A percentile compares a stretch with the other conserved stretches of the same genome.
phyloP scores from a whole-genome alignment of 73 alveolate species.

The Blepharisma japonicum region DNA sequence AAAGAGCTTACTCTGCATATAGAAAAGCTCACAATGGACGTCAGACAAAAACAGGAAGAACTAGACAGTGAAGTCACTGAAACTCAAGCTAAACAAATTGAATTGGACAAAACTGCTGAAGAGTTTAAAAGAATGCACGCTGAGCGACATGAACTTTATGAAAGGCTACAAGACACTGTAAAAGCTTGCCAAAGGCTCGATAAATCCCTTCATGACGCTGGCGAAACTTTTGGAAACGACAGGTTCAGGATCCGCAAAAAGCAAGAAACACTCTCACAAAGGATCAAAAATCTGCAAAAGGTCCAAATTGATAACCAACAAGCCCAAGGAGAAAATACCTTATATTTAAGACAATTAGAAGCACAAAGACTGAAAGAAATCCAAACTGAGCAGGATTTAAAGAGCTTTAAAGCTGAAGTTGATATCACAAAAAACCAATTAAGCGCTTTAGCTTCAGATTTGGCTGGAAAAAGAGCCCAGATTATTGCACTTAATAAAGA shows the following conservation, averaged over 20 bases:
- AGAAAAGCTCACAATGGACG: slow-evolving; percentile 50
- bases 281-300: not conserved
- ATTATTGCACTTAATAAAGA: slow-evolving; percentile 52
- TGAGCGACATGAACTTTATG: slow-evolving; percentile 93
- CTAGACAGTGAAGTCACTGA: slow-evolving; percentile 94
- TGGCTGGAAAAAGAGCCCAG: slow-evolving; percentile 50
- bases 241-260: not conserved
- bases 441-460: slow-evolving; percentile 76
- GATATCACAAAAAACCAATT: slow-evolving; percentile 78
- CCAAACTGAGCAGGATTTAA: slow-evolving; percentile 40
- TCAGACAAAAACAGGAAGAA: slow-evolving; percentile 35
- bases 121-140: slow-evolving; percentile 94
- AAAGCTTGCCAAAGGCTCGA: slow-evolving; percentile 69
- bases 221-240: slow-evolving; percentile 71
- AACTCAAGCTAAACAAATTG: slow-evolving; percentile 98
- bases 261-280: slow-evolving; percentile 16
- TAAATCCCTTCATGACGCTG: slow-evolving; percentile 70
- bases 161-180: slow-evolving; percentile 79
- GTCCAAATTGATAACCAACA: not conserved
- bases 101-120: slow-evolving; percentile 98
- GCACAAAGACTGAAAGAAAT: slow-evolving; percentile 54
- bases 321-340: not conserved
- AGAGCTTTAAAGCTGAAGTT: slow-evolving; percentile 68
- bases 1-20: slow-evolving; percentile 93
- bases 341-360: not conserved